Base-by-base conservation (phyloP, 2,329 filamentous ascomycete species). In the Alternaria sp. region DNA sequence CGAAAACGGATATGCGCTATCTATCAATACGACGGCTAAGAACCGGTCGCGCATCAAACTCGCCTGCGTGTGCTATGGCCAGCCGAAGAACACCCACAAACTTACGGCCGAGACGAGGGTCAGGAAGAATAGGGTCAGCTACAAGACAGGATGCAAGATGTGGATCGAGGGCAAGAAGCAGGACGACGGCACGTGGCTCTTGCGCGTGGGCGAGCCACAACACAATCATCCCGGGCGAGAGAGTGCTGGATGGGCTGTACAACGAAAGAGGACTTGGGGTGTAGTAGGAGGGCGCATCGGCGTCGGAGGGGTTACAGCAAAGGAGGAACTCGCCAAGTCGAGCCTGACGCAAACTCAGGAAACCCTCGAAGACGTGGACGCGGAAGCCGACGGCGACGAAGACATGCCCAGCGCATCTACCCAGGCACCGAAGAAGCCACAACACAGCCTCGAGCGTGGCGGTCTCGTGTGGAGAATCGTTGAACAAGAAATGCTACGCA, bases 131-230 rank as follows among this genome's bases (percentile, higher is more conserved):
- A 65, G 77, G 28, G 70, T 74, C 40, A 76, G 74, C 63, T 72
- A 74, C 50, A 78, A 78, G 65, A 78, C 77, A 10, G 77, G 75
- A 2, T 79, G 77, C 62, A 71, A 67, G 57, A 79, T 79, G 77
- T 77, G 75, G 76, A 62, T 79, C 5, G 77, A 78, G 57, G 75
- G 74, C 57, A 77, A 73, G 70, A 74, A 70, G 54, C 69, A 69
- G 28, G 70, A 76, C 1, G 73, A 76, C 54, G 76, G 74, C 6
- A 58, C 64, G 2, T 79, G 76, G 76, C 46, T 67, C n/a, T 61
- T 79, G 49, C 64, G 72, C 9, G 74, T 79, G 5, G 74, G 75
- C 8, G 71, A 77, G 25, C 50, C 66, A 3, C 56, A 49, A 19
- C 77, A 79, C 62, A 79, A 79, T 32, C 77, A 79, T 52, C 59